Conservation (phyloP, 2,329 filamentous ascomycete species). For the Neurospora sp. region DNA sequence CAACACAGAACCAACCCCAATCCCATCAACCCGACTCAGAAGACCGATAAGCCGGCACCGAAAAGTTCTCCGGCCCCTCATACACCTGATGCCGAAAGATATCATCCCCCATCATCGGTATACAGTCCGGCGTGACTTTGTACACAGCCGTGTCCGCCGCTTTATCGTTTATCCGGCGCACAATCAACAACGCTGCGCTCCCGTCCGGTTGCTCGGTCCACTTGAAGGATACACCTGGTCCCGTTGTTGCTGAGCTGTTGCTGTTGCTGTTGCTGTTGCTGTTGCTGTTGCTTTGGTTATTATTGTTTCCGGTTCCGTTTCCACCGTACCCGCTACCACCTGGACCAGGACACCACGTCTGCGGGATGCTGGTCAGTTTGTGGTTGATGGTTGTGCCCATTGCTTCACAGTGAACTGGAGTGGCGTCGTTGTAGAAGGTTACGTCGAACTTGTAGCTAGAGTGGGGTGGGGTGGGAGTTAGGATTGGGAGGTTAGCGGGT, state of each 20-base stretch:
- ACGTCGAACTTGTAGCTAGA: slow-evolving; percentile 15
- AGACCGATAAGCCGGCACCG: slow-evolving; percentile 6
- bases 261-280: background rate
- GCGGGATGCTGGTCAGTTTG: slow-evolving; percentile 4
- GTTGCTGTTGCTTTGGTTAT: background rate
- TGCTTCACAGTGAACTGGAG: slow-evolving; percentile 7
- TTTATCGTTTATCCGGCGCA: slow-evolving; percentile 5
- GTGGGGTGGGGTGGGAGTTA: background rate
- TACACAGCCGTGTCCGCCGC: slow-evolving; percentile 2
- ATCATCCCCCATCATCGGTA: slow-evolving; percentile 5
- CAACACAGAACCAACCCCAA: background rate
- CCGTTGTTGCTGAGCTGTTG: background rate
- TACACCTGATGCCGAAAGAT: slow-evolving; percentile 11
- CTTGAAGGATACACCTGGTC: slow-evolving; percentile 2
- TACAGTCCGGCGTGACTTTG: background rate
- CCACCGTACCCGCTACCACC: background rate
- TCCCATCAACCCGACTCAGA: background rate
- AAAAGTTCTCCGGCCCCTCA: slow-evolving; percentile 11
- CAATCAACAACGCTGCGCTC: slow-evolving; percentile 6
- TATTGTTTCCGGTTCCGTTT: background rate
- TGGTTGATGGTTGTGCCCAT: slow-evolving; percentile 12
- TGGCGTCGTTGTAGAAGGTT: slow-evolving; percentile 1
- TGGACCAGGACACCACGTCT: slow-evolving; percentile 8
- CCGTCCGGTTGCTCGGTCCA: slow-evolving; percentile 4
- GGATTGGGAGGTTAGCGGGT: background rate